Percentiles rank a stretch among this genome's conserved stretches.
Evolutionary conservation across 2,329 filamentous ascomycete species (phyloP).

Genomic region (Leptographium galeiforme): DNA sequence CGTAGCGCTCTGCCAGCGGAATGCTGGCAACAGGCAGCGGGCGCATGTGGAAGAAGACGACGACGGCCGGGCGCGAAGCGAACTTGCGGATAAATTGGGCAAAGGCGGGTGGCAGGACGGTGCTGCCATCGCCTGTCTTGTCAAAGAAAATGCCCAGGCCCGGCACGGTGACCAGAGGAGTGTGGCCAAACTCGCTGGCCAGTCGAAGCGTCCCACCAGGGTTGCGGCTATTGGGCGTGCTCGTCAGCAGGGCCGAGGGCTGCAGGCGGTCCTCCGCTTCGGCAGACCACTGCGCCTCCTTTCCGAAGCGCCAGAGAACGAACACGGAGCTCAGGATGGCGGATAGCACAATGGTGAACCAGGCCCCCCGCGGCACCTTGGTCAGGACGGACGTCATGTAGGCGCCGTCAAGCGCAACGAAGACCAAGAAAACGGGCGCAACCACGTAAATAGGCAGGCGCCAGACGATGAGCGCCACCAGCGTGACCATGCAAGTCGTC

Average conservation of each 20-base stretch:
- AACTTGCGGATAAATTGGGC: conserved; percentile 63
- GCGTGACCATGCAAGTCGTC: conserved; percentile 59
- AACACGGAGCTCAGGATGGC: conserved; percentile 50
- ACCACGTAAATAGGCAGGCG: conserved; percentile 47
- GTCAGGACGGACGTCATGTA: conserved; percentile 57
- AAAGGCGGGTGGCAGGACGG: conserved; percentile 44
- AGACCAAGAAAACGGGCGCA: conserved; percentile 45
- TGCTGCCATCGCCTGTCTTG: conserved; percentile 49
- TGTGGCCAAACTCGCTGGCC: conserved; percentile 24
- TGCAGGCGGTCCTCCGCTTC: conserved; percentile 49
- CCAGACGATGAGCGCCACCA: conserved; percentile 64
- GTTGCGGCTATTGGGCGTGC: conserved; percentile 6
- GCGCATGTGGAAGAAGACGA: conserved; percentile 63
- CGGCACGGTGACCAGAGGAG: conserved; percentile 30
- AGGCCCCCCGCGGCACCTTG: conserved; percentile 64
- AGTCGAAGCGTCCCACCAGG: conserved; percentile 4
- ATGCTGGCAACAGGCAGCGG: conserved; percentile 46
- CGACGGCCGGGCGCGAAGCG: conserved; percentile 49
- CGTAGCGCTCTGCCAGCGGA: conserved; percentile 31
- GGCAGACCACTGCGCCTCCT: conserved; percentile 62
- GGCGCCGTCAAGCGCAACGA: conserved; percentile 53
- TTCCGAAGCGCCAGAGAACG: conserved; percentile 65
- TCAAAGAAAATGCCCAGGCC: conserved; percentile 67
- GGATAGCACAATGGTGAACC: conserved; percentile 61
- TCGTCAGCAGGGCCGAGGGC: conserved; percentile 25